Evolutionary conservation across 176 grass and related monocot species (phyloP), one percentile per base, ranked within the genome.

Genomic region (Rhynchospora tenuis): DNA sequence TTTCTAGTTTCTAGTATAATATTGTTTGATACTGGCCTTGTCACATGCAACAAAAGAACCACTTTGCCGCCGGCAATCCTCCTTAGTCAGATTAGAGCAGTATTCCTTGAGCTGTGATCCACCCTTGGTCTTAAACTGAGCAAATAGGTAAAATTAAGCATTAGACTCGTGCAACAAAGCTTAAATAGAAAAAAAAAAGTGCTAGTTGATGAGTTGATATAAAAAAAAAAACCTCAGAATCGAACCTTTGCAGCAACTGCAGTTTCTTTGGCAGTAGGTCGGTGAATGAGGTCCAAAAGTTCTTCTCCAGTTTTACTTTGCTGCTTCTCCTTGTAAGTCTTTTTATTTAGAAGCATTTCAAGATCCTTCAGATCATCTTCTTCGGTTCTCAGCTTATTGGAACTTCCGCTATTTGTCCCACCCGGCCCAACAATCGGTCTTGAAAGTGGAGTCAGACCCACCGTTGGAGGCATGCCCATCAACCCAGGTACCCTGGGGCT

Each of bases 101-200:
- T 97, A 97, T 86, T 97, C 94, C 86, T 97, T 97, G 28, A 97
- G 94, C 80, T 97, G 94, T 48, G 94, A 97, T 7, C 94, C 94
- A 82, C 94, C 94, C 85, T 97, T 97, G 71, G 94, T 94, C 82
- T 97, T 97, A 81, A 97, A 97, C 92, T 97, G 85, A 83, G 66
- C 5, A 60, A 60, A 90, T 73, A 70, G 44, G 13, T 62, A 47
- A 86, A 51, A 81, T 66, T 15, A 78, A 65, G 20, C n/a, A 88
- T 64, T 54, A 84, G 13, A 46, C 28, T 44, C 3, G 3, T 19
- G 10, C 2, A 44, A 43, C 33, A 22, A 84, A 64, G 11, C 14
- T 59, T 1, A 64, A 38, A 77, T 46, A 69, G 71, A 69, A 28
- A 71, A 73, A 58, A 82, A 58, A 79, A 61, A 42, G 79, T 56